A percentile compares a stretch with the other conserved stretches of the same genome.
phyloP scores from a whole-genome alignment of 148 eudicot genomes.

The Silene latifolia region DNA sequence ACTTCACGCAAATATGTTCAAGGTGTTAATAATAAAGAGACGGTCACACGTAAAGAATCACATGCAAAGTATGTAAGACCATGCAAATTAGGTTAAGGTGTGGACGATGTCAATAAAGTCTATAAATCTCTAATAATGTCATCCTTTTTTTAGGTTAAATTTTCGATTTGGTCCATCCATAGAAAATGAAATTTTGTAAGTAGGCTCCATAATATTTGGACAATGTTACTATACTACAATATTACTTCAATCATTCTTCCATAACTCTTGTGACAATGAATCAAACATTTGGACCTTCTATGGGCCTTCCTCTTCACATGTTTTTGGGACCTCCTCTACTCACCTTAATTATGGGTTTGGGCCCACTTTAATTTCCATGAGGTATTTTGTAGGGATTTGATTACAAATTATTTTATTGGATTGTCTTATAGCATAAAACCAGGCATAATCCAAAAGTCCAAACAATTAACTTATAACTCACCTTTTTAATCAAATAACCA shows the following conservation, averaged over 20 bases:
- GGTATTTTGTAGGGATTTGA: no score
- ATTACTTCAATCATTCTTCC: background rate
- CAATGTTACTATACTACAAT: background rate
- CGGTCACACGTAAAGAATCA: constrained; percentile 26
- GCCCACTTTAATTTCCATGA: constrained; percentile 13
- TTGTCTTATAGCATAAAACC: no score
- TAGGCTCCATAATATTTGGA: background rate
- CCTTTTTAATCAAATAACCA: no score
- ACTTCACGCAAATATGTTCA: no score
- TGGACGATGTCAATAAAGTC: constrained; percentile 18
- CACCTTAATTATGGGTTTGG: constrained; percentile 5
- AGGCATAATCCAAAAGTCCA: no score
- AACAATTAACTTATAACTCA: no score
- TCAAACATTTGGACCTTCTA: background rate
- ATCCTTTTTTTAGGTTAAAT: background rate
- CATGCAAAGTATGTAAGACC: constrained; percentile 18
- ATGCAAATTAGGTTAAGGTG: constrained; percentile 20
- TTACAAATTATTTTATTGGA: no score
- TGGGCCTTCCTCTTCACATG: constrained; percentile 21
- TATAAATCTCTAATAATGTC: constrained; percentile 2
- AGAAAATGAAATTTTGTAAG: background rate
- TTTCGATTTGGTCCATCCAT: background rate
- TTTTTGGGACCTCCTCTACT: constrained; percentile 15
- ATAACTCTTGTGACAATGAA: background rate
- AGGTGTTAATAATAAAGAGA: background rate